Evolutionary conservation across 2,329 filamentous ascomycete genomes (phyloP).

Genomic region (Diaporthe eres): DNA sequence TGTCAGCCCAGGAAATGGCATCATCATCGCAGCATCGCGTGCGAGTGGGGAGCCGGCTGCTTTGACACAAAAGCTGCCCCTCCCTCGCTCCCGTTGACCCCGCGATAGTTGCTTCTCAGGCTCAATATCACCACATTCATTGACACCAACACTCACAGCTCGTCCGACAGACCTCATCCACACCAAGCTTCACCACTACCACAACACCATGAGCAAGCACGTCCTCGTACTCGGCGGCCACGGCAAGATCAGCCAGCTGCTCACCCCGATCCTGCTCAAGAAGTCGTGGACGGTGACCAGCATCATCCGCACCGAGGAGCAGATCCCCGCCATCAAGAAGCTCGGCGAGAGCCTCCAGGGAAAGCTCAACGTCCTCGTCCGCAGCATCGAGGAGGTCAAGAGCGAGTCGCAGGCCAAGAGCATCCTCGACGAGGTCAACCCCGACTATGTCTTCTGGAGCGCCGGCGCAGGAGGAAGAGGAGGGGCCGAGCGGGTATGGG

Average conservation of each 20-base stretch:
- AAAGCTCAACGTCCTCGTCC: conserved; percentile 77
- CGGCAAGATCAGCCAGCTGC: conserved; percentile 81
- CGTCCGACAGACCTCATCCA: not conserved
- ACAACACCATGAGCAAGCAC: conserved; percentile 54
- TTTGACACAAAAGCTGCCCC: conserved; percentile 29
- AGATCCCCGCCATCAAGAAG: conserved; percentile 74
- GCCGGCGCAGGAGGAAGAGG: conserved; percentile 75
- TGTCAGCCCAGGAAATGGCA: conserved; percentile 36
- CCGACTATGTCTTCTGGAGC: conserved; percentile 78
- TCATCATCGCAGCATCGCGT: conserved; percentile 26
- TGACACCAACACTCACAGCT: not conserved
- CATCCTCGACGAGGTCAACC: conserved; percentile 72
- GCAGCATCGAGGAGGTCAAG: conserved; percentile 79
- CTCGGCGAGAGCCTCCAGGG: conserved; percentile 69
- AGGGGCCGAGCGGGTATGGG: conserved; percentile 61
- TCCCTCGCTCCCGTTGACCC: not conserved
- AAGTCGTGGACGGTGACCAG: conserved; percentile 84
- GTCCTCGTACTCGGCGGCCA: conserved; percentile 86
- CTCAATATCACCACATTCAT: not conserved
- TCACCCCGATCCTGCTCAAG: conserved; percentile 82
- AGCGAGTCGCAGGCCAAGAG: conserved; percentile 71
- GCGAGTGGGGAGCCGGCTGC: conserved; percentile 4
- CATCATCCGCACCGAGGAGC: conserved; percentile 80
- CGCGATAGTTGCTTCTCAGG: conserved; percentile 9
- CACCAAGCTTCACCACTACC: not conserved